Evolutionary conservation across 495 filamentous ascomycete species (phyloP), one percentile per base, ranked within the genome.

Genomic region (Aspergillus ellipticus): DNA sequence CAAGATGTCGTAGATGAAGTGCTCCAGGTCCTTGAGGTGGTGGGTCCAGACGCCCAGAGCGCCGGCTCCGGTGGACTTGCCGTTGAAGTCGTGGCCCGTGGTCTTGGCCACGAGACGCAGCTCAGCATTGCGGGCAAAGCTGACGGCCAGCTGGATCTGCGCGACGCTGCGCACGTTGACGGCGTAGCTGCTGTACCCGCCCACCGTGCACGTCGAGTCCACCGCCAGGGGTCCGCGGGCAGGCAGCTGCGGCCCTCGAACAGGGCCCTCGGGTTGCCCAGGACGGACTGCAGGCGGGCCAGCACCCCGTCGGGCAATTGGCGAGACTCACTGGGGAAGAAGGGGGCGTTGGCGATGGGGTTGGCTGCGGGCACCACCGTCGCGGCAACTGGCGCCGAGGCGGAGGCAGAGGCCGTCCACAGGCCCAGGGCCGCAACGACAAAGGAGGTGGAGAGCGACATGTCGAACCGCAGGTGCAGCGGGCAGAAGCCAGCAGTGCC

Each of bases 61-160:
- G 19, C 82, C 82, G 21, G 72, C 71, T 19, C 84, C 84, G 11
- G 74, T 78, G 6, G 79, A 79, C 67, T 83, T 84, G 52, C 80
- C 84, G 31, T 67, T 70, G 69, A 82, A 85, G 61, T 86, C 84
- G 57, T 88, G 86, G 24, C 88, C 87, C 2, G 86, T 91, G 58
- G 88, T 89, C 74, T 87, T 87, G 49, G 89, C 75, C 0, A 84
- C 71, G 2, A 90, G 67, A 37, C 85, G 72, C 0, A 89, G 54
- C 20, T 80, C 78, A 19, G 72, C 71, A 19, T 86, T 79, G 42
- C 78, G 73, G 2, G 85, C 85, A 70, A 87, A 88, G 62, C 82
- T 82, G 16, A 89, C 75, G 0, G 81, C 79, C 8, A 76, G 70
- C 54, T 82, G 79, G 28, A 88, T 67, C 52, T 89, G 77, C 47